Conservation (phyloP, 176 grass and related monocot species). For the maize (Zea mays) region Zm-B73-REFERENCE-NAM-5.0 NC_050098.1:75779001-75779500, state of each 20-base stretch:
- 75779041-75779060: constrained; percentile 12
- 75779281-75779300: too few relatives aligned
- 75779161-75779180: constrained; percentile 32
- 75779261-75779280: too few relatives aligned
- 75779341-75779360: too few relatives aligned
- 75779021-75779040: constrained; percentile 37
- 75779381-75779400: too few relatives aligned
- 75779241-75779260: constrained; percentile 32
- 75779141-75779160: background rate
- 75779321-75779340: too few relatives aligned
- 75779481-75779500: too few relatives aligned
- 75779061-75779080: constrained; percentile 65
- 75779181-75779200: constrained; percentile 24
- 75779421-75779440: too few relatives aligned
- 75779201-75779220: constrained; percentile 47
- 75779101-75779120: constrained; percentile 34
- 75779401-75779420: too few relatives aligned
- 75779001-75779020: constrained; percentile 28
- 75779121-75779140: constrained; percentile 28
- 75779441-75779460: too few relatives aligned
- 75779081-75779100: constrained; percentile 74
- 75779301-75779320: too few relatives aligned
- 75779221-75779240: background rate
- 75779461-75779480: too few relatives aligned
- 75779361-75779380: too few relatives aligned